These are phyloP conservation scores for Fraxinus dipetala DNA, from an alignment of 305 asterid genomes.

Conservation along the genomic window DNA sequence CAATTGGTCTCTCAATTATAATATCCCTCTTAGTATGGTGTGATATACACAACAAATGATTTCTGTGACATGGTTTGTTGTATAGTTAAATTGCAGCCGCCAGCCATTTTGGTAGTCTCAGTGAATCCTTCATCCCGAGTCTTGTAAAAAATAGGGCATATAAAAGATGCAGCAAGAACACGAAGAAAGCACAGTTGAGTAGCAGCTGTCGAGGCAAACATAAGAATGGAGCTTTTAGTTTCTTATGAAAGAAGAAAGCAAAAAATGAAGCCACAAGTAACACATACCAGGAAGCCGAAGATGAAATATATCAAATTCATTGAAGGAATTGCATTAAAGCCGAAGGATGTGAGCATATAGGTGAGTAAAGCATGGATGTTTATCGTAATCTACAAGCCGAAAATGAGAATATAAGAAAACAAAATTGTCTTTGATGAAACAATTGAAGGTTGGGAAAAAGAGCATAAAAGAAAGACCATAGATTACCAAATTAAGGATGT, in stretches of 20 bases:
- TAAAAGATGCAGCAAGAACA: not conserved
- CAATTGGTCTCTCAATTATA: not conserved
- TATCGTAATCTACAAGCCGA: slow-evolving; percentile 60
- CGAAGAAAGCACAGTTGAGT: slow-evolving; percentile 53
- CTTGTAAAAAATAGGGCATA: slow-evolving; percentile 60
- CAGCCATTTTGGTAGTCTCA: slow-evolving; percentile 82
- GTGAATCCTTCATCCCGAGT: slow-evolving; percentile 71
- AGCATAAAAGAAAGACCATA: not conserved
- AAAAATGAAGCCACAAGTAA: not conserved
- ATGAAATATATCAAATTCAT: slow-evolving; percentile 68
- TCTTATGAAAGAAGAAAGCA: not conserved
- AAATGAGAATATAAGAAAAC: not conserved
- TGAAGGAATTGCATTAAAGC: slow-evolving; percentile 68
- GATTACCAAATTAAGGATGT: slow-evolving; percentile 82
- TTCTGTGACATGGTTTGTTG: not conserved
- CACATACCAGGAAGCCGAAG: slow-evolving; percentile 75
- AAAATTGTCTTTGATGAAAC: not conserved
- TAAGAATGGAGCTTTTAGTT: slow-evolving; percentile 1
- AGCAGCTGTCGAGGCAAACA: slow-evolving; percentile 55
- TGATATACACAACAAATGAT: not conserved
- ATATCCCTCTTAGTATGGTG: not conserved
- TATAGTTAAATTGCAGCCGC: slow-evolving; percentile 51
- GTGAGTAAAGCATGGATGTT: slow-evolving; percentile 80
- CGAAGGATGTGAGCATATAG: slow-evolving; percentile 57
- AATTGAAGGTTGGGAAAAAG: not conserved